Evolutionary conservation across 2,329 filamentous ascomycete species (phyloP), one percentile per base, ranked within the genome.

Genomic region (Mycosphaerelloides madeirae): DNA sequence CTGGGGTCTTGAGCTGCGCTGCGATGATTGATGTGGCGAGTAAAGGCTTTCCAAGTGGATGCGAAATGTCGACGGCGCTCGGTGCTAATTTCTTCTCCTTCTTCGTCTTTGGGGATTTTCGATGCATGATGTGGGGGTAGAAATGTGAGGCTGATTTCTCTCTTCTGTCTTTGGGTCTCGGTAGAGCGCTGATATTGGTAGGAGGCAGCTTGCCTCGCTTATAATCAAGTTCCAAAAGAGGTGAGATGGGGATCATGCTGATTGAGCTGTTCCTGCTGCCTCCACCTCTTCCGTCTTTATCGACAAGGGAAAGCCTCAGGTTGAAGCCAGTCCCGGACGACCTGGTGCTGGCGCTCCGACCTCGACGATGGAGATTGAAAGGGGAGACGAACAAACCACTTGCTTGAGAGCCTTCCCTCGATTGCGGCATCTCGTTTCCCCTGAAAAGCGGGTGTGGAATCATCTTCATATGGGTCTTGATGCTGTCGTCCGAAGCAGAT

Each of bases 241-340:
- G 60, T 13, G 62, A 65, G 20, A 65, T 63, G 2, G 60, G 59
- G 25, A 63, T 64, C 12, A 50, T 54, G 3, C 62, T 60, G 31
- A 56, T 60, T 9, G 57, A 61, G 39, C 59, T 63, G 4, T 50
- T 43, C 13, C 36, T 43, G 15, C 46, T 49, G 3, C 31, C 38
- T 18, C 43, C 31, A 15, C 36, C 16, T 16, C 19, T 31, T 13
- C 12, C 16, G 8, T 41, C 22, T 14, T 14, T 4, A 19, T 19
- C 11, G 7, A 36, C 51, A 38, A 20, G 34, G 36, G 57, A 58
- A 11, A 59, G 44, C 7, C 52, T 42, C 8, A 56, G 40, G n/a
- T 47, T 47, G n/a, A 56, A 53, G 16, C 41, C 54, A 19, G 48
- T 51, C 9, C 6, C 29, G 6, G 44, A 45, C 2, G 43, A 45